phyloP scores from a whole-genome alignment of 257 asterid genomes.

The Plantago ovata region DNA sequence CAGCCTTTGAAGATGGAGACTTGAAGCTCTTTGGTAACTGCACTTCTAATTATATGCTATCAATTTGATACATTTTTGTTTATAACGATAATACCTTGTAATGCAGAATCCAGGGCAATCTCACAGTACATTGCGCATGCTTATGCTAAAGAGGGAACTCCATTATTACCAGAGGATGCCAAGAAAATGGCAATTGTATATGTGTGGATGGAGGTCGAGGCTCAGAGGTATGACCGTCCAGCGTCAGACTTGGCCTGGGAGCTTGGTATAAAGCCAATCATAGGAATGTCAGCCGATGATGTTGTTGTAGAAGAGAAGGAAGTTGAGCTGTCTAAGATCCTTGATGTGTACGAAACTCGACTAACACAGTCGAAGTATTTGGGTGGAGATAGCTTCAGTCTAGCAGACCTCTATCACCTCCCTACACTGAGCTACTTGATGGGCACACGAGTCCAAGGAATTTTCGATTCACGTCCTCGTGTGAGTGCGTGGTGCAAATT shows the following conservation, averaged over 20 bases:
- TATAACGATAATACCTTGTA: not conserved
- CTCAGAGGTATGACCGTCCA: slow-evolving; percentile 42
- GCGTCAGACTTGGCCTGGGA: slow-evolving; percentile 44
- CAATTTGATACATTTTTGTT: not conserved
- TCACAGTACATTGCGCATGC: slow-evolving; percentile 36
- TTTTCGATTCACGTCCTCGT: slow-evolving; percentile 47
- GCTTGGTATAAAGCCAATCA: slow-evolving; percentile 34
- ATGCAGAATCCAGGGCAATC: slow-evolving; percentile 75
- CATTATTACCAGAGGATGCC: slow-evolving; percentile 30
- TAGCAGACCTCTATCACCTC: slow-evolving; percentile 68
- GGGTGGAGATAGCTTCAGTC: slow-evolving; percentile 52
- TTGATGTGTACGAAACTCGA: slow-evolving; percentile 55
- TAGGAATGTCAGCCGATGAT: slow-evolving; percentile 43
- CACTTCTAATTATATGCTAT: too few relatives aligned
- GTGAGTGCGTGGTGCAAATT: slow-evolving; percentile 50
- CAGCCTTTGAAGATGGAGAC: too few relatives aligned
- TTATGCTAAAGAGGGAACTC: slow-evolving; percentile 46
- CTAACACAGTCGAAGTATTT: slow-evolving; percentile 47
- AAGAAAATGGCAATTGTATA: slow-evolving; percentile 33
- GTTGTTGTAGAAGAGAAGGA: slow-evolving; percentile 31
- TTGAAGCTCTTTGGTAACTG: too few relatives aligned
- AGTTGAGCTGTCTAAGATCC: slow-evolving; percentile 38
- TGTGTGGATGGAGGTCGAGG: slow-evolving; percentile 65
- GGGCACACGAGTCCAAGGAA: slow-evolving; percentile 30
- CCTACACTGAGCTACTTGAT: slow-evolving; percentile 40